These are phyloP conservation scores for Pontederia crassipes DNA, from an alignment of 176 grass and related monocot species.

Conservation along the genomic window DNA sequence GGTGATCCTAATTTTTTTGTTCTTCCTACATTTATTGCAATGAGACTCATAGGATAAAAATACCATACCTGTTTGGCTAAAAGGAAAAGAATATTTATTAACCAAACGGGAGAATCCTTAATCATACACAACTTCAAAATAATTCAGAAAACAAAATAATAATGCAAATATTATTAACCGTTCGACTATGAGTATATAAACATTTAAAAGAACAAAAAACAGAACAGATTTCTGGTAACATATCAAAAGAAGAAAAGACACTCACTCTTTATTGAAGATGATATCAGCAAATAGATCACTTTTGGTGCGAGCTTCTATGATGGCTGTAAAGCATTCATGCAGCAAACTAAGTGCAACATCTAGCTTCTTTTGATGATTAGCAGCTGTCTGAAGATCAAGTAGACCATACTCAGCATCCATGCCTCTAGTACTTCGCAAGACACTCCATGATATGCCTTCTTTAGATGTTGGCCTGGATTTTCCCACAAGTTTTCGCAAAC, in stretches of 20 bases:
- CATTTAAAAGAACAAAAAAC: too few species aligned
- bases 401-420: not conserved
- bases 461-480: slow-evolving; percentile 4
- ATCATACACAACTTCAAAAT: too few species aligned
- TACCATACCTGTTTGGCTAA: too few species aligned
- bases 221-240: too few species aligned
- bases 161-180: too few species aligned
- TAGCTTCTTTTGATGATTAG: not conserved
- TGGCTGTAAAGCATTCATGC: slow-evolving; percentile 11
- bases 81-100: too few species aligned
- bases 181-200: too few species aligned
- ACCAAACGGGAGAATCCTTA: too few species aligned
- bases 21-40: too few species aligned
- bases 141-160: too few species aligned
- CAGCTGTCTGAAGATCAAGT: not conserved
- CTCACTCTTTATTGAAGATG: slow-evolving; percentile 19
- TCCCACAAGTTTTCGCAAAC: slow-evolving; percentile 4
- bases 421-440: not conserved
- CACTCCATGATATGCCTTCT: not conserved
- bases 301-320: slow-evolving; percentile 8
- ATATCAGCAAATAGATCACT: slow-evolving; percentile 11
- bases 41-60: too few species aligned
- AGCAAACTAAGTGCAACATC: not conserved
- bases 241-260: not conserved
- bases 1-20: too few species aligned